phyloP scores from a whole-genome alignment of 164 flowering plant genomes.

The Pachysandra terminalis region DNA sequence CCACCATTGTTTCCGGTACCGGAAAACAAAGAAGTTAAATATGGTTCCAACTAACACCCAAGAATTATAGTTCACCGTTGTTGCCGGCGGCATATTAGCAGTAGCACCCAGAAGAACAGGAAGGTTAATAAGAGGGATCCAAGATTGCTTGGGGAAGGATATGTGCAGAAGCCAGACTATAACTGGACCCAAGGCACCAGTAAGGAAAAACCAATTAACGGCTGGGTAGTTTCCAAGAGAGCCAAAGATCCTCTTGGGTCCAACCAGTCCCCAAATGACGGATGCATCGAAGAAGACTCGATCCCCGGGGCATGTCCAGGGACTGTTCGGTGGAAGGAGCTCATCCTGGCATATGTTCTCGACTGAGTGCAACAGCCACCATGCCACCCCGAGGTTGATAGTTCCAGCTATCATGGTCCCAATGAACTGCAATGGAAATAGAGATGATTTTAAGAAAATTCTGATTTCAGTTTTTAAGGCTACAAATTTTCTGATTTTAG shows the following conservation, averaged over 20 bases:
- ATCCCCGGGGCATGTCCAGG: neutral
- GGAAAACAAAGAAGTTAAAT: constrained; percentile 44
- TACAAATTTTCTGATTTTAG: too few relatives aligned
- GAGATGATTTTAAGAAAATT: too few relatives aligned
- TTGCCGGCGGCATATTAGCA: constrained; percentile 47
- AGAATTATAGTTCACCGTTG: constrained; percentile 41
- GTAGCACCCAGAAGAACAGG: constrained; percentile 54
- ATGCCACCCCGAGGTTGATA: neutral
- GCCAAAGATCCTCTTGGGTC: neutral
- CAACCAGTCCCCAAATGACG: constrained; percentile 46
- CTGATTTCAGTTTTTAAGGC: neutral
- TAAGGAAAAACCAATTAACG: neutral
- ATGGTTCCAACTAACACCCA: constrained; percentile 39
- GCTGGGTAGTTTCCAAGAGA: neutral
- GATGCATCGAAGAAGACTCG: constrained; percentile 23
- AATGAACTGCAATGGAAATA: neutral
- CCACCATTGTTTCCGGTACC: constrained; percentile 54
- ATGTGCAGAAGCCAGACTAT: constrained; percentile 38
- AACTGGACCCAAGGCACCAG: constrained; percentile 6
- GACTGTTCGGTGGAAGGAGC: constrained; percentile 29
- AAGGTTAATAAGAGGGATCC: constrained; percentile 48
- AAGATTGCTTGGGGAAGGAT: constrained; percentile 36
- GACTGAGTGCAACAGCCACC: neutral
- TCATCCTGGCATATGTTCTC: neutral
- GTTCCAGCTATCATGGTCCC: neutral